Percentiles rank a stretch among this genome's conserved stretches.
Conservation (phyloP, 176 grass and related monocot species). For the Ampelocalamus luodianensis region DNA sequence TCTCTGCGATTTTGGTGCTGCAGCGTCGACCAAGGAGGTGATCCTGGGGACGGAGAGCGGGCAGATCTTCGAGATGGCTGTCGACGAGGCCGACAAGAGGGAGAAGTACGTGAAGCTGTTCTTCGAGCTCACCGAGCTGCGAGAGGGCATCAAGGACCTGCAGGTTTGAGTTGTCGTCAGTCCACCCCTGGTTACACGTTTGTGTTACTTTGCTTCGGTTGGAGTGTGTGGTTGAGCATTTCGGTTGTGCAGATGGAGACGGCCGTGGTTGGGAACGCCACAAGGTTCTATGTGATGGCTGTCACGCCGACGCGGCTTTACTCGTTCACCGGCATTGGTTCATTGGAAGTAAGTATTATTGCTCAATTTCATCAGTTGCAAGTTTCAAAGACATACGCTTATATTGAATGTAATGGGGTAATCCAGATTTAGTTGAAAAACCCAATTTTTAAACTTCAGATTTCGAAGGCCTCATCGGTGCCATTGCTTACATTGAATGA, state of each 20-base stretch:
- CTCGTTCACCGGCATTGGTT: slow-evolving; percentile 94
- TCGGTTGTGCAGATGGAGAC: slow-evolving; percentile 75
- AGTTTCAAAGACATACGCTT: not conserved
- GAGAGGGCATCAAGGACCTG: slow-evolving; percentile 77
- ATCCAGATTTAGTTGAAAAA: slow-evolving; percentile 18
- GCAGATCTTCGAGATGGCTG: slow-evolving; percentile 85
- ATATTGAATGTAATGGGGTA: not conserved
- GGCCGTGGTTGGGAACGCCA: slow-evolving; percentile 52
- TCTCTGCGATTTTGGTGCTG: slow-evolving; percentile 18
- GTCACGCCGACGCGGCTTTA: slow-evolving; percentile 85
- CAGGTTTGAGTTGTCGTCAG: slow-evolving; percentile 53
- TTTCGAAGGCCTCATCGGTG: not conserved
- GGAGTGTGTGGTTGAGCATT: too few species aligned
- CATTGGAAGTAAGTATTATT: slow-evolving; percentile 74
- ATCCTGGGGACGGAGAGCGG: slow-evolving; percentile 80
- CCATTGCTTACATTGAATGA: slow-evolving; percentile 9
- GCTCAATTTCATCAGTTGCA: slow-evolving; percentile 25
- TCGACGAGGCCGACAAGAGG: slow-evolving; percentile 89
- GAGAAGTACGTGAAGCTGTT: slow-evolving; percentile 89
- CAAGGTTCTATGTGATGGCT: slow-evolving; percentile 91
- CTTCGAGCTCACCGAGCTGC: slow-evolving; percentile 81
- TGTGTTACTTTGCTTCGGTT: slow-evolving; percentile 16
- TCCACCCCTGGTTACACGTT: not conserved
- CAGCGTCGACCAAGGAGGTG: slow-evolving; percentile 92
- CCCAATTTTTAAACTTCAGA: not conserved